These are phyloP conservation scores for Neonectria neomacrospora DNA, from an alignment of 2,329 filamentous ascomycete species.

Conservation along the genomic window DNA sequence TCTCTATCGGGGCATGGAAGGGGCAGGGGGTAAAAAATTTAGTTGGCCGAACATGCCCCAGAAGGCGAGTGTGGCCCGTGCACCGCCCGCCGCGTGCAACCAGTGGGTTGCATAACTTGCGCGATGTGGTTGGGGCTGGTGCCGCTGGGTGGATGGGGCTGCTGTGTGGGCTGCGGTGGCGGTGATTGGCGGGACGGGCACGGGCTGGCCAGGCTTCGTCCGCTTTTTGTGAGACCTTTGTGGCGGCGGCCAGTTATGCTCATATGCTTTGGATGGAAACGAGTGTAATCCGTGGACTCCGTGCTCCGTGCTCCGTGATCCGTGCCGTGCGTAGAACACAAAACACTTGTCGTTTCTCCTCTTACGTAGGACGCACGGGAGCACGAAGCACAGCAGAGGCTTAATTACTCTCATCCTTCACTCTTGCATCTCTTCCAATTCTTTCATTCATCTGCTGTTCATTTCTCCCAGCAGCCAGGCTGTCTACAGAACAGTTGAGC, in stretches of 20 bases:
- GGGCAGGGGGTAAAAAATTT: slow-evolving; percentile 51
- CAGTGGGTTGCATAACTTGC: slow-evolving; percentile 5
- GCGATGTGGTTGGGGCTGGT: slow-evolving; percentile 17
- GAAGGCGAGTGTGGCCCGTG: slow-evolving; percentile 26
- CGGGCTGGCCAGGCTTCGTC: slow-evolving; percentile 5
- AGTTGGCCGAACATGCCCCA: slow-evolving; percentile 45
- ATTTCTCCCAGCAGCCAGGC: background rate
- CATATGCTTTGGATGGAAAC: slow-evolving; percentile 1
- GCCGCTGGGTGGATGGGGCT: background rate
- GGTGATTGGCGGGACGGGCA: slow-evolving; percentile 1
- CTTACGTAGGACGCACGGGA: background rate
- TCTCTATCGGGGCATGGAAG: slow-evolving; percentile 52
- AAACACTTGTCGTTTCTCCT: background rate
- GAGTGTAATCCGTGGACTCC: background rate
- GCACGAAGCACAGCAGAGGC: background rate
- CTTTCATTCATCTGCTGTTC: slow-evolving; percentile 1
- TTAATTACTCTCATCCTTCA: background rate
- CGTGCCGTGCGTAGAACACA: background rate
- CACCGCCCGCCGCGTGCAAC: slow-evolving; percentile 24
- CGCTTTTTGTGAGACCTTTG: slow-evolving; percentile 13
- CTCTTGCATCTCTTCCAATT: background rate
- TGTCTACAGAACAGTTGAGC: no score
- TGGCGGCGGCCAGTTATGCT: slow-evolving; percentile 16
- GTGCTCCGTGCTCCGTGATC: background rate
- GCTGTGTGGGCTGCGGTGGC: slow-evolving; percentile 3